Evolutionary conservation across 805 yeast species (phyloP).

Genomic region (Monosporozyma servazzii): DNA sequence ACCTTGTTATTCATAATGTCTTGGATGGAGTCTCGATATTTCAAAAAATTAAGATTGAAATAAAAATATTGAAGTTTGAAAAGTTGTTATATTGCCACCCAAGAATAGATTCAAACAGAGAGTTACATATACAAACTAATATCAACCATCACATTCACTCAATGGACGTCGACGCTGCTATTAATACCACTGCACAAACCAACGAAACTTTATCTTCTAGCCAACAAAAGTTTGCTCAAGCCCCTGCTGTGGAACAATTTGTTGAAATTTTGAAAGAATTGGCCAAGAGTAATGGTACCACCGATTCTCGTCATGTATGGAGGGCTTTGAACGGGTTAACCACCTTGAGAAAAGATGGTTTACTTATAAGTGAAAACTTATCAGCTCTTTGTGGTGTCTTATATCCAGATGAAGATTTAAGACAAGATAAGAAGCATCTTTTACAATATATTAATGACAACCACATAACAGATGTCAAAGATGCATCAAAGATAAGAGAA

Average conservation of each 20-base stretch:
- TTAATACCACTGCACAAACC: neutral
- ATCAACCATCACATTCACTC: neutral
- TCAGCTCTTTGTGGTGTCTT: slow-evolving; percentile 41
- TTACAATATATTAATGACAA: slow-evolving; percentile 33
- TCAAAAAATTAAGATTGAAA: neutral
- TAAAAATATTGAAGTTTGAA: neutral
- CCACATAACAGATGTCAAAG: slow-evolving; percentile 28
- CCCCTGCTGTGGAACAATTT: slow-evolving; percentile 26
- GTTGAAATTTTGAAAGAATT: slow-evolving; percentile 29
- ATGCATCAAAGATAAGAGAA: slow-evolving; percentile 26
- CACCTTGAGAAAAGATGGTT: slow-evolving; percentile 48
- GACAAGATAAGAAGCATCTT: slow-evolving; percentile 32
- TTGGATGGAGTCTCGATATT: no score
- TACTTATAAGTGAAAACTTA: slow-evolving; percentile 45
- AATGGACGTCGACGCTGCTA: neutral
- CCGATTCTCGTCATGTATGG: slow-evolving; percentile 81
- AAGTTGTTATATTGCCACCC: neutral
- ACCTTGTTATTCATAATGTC: no score
- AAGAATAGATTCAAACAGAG: neutral
- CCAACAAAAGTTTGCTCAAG: slow-evolving; percentile 22
- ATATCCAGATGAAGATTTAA: slow-evolving; percentile 44
- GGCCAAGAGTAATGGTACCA: slow-evolving; percentile 53
- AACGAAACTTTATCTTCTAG: neutral
- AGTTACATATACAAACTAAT: neutral
- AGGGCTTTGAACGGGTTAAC: slow-evolving; percentile 80